Evolutionary conservation across 2,329 filamentous ascomycete species (phyloP).

Genomic region (Cytospora paraplurivora): DNA sequence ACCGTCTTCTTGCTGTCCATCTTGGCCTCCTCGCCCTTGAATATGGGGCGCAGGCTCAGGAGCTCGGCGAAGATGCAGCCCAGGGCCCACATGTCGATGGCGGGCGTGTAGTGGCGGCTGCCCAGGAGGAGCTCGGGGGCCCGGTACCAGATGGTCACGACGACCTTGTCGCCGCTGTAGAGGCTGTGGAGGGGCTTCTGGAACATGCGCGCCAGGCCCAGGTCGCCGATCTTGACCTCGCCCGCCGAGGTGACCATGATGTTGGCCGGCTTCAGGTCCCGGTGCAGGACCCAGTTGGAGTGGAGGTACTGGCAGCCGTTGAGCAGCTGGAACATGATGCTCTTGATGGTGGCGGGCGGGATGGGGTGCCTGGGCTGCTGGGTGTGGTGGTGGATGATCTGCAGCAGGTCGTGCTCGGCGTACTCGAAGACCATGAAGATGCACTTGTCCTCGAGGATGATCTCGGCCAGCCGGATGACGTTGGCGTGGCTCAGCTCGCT

Average conservation of each 20-base stretch:
- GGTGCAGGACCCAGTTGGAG: conserved; percentile 94
- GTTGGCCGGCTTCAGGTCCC: conserved; percentile 80
- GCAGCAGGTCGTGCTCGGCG: conserved; percentile 93
- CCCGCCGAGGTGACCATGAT: conserved; percentile 95
- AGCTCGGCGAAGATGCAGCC: conserved; percentile 98
- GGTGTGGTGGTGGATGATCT: conserved; percentile 98
- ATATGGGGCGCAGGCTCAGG: conserved; percentile 86
- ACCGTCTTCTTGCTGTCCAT: conserved; percentile 99
- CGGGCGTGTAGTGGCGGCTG: conserved; percentile 93
- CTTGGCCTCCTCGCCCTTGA: conserved; percentile 98
- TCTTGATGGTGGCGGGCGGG: conserved; percentile 84
- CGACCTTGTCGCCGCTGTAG: conserved; percentile 94
- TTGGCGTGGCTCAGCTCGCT: conserved; percentile 88
- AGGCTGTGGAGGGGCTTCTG: conserved; percentile 91
- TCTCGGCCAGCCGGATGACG: conserved; percentile 88
- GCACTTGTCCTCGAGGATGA: conserved; percentile 97
- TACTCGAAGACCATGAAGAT: conserved; percentile 99
- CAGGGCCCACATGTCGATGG: conserved; percentile 96
- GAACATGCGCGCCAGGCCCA: conserved; percentile 89
- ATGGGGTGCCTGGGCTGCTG: conserved; percentile 87
- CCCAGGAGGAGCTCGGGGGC: conserved; percentile 92
- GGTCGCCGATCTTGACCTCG: conserved; percentile 91
- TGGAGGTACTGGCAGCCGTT: conserved; percentile 95
- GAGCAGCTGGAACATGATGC: conserved; percentile 92
- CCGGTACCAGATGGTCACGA: conserved; percentile 99